Evolutionary conservation across 148 eudicot species (phyloP).

Genomic region (Agrostemma githago): DNA sequence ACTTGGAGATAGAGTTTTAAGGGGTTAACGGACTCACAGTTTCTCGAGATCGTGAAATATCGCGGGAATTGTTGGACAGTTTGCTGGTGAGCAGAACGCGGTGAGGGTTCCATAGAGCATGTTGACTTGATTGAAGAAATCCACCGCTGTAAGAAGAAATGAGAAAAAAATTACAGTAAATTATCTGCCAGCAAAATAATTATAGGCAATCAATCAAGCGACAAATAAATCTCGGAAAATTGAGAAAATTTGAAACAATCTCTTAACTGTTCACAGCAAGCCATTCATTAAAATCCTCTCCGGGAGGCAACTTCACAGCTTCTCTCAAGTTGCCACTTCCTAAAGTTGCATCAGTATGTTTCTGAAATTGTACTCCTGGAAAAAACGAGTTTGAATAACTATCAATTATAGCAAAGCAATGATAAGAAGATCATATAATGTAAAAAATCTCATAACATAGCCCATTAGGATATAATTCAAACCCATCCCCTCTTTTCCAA

Average conservation of each 20-base stretch:
- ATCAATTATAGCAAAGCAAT: not conserved
- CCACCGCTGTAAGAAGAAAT: too few species aligned
- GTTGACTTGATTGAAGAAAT: too few species aligned
- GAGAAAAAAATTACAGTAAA: too few species aligned
- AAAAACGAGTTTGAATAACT: conserved; percentile 11
- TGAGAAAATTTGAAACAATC: not conserved
- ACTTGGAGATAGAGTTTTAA: too few species aligned
- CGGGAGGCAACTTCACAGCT: conserved; percentile 95
- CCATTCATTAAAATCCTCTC: conserved; percentile 96
- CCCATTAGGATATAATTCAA: too few species aligned
- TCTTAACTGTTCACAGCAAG: conserved; percentile 87
- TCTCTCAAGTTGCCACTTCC: conserved; percentile 90
- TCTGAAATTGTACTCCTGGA: conserved; percentile 82
- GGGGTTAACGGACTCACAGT: too few species aligned
- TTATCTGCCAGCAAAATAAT: too few species aligned
- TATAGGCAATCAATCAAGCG: not conserved
- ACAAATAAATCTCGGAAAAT: not conserved
- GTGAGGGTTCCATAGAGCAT: too few species aligned
- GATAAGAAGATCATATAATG: not conserved
- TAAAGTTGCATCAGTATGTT: conserved; percentile 80
- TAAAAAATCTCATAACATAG: not conserved
- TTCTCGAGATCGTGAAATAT: too few species aligned
- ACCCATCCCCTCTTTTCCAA: too few species aligned
- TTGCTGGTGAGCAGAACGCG: too few species aligned
- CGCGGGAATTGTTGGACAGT: too few species aligned